Evolutionary conservation across 768 basidiomycete species (phyloP).

Genomic region (Russula sp.): DNA sequence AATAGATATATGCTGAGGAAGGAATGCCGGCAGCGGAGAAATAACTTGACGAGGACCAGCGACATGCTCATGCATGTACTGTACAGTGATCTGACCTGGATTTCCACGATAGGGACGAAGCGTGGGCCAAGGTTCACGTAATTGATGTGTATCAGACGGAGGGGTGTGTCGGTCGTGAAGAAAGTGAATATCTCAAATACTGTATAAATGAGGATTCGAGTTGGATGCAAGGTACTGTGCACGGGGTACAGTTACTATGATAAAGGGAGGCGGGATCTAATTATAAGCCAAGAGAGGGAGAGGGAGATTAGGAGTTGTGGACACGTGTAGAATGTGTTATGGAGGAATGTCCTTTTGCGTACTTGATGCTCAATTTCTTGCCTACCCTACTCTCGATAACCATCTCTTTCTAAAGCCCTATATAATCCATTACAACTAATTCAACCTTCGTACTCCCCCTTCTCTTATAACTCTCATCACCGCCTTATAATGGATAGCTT

Average conservation of each 20-base stretch:
- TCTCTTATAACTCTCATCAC: background rate
- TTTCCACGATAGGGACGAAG: background rate
- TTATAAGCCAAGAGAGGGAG: background rate
- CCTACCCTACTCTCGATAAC: conserved; percentile 8
- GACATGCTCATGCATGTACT: no score
- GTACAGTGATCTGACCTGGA: background rate
- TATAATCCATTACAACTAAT: conserved; percentile 9
- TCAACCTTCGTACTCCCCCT: background rate
- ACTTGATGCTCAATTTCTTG: background rate
- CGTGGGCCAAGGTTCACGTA: background rate
- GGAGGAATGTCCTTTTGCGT: conserved; percentile 1
- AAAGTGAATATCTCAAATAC: background rate
- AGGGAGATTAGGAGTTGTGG: background rate
- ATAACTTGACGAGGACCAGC: no score
- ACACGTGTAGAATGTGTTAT: background rate
- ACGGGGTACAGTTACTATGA: no score
- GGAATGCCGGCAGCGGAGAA: background rate
- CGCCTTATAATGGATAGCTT: conserved; percentile 57
- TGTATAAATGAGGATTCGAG: no score
- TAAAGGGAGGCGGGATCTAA: no score
- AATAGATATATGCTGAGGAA: no score
- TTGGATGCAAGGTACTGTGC: no score
- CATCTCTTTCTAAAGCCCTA: conserved; percentile 12
- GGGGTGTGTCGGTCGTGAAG: background rate
- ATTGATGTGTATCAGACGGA: background rate